A percentile compares a stretch with the other conserved stretches of the same genome.
These are phyloP conservation scores for Magnaporthales sp. DNA, from an alignment of 2,329 filamentous ascomycete genomes.

Conservation along the genomic window DNA sequence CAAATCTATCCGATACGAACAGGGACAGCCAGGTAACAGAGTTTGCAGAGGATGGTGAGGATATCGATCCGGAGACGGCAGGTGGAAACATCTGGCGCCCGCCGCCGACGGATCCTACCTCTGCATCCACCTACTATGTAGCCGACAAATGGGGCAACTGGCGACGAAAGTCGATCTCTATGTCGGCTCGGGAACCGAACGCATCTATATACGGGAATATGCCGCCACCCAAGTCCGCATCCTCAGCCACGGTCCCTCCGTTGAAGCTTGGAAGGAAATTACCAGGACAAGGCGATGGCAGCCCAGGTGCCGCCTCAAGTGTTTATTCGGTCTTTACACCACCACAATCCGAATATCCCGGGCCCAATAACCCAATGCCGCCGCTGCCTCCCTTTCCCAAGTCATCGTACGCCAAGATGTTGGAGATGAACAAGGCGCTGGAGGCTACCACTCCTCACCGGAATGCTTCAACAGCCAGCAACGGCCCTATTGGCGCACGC, in stretches of 20 bases:
- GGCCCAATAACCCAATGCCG: slow-evolving; percentile 12
- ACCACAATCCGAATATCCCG: slow-evolving; percentile 12
- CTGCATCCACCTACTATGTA: slow-evolving; percentile 38
- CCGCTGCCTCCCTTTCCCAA: slow-evolving; percentile 8
- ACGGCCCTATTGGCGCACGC: background rate
- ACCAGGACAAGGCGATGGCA: slow-evolving; percentile 14
- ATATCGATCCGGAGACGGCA: slow-evolving; percentile 22
- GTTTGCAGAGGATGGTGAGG: slow-evolving; percentile 41
- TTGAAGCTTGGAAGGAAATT: slow-evolving; percentile 11
- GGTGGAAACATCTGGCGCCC: slow-evolving; percentile 40
- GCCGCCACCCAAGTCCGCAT: slow-evolving; percentile 9
- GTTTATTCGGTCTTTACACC: slow-evolving; percentile 26
- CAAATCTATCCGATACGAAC: slow-evolving; percentile 7
- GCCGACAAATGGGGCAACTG: slow-evolving; percentile 46
- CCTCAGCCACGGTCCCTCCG: slow-evolving; percentile 5
- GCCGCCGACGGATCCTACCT: slow-evolving; percentile 34
- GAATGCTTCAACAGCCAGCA: background rate
- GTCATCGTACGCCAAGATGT: slow-evolving; percentile 4
- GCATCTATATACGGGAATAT: background rate
- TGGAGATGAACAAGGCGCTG: slow-evolving; percentile 8
- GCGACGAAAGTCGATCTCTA: slow-evolving; percentile 16
- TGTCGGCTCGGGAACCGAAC: background rate
- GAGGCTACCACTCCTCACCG: background rate
- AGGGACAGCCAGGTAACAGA: slow-evolving; percentile 39
- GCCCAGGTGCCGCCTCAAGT: slow-evolving; percentile 19